Conservation (phyloP, 2,329 filamentous ascomycete genomes). For the Hypoxylon sp. region DNA sequence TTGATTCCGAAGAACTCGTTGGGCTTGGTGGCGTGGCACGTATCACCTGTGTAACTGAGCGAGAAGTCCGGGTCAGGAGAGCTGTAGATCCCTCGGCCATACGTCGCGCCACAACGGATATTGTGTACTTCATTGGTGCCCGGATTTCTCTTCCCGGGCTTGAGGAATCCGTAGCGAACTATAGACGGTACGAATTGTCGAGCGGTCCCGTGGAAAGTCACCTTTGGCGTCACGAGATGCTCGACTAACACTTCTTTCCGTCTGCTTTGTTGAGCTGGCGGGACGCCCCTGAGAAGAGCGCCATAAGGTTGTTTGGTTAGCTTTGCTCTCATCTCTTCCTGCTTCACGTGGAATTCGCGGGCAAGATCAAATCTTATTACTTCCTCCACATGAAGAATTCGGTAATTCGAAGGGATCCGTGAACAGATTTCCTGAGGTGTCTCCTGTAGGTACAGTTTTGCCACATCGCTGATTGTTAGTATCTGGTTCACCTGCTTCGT, state of each 20-base stretch:
- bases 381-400: constrained; percentile 58
- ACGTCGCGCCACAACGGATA: constrained; percentile 56
- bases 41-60: constrained; percentile 53
- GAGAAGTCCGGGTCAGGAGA: constrained; percentile 58
- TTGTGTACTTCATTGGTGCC: constrained; percentile 46
- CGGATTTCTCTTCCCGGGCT: constrained; percentile 53
- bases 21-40: constrained; percentile 49
- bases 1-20: constrained; percentile 56
- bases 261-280: constrained; percentile 26
- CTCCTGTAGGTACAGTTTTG: constrained; percentile 51
- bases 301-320: constrained; percentile 39
- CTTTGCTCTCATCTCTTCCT: constrained; percentile 45
- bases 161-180: constrained; percentile 59
- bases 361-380: constrained; percentile 54
- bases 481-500: constrained; percentile 23
- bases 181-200: constrained; percentile 57
- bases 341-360: constrained; percentile 49
- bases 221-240: constrained; percentile 53
- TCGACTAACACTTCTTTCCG: constrained; percentile 54
- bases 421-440: constrained; percentile 53
- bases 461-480: constrained; percentile 45
- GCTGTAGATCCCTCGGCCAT: constrained; percentile 60
- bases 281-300: constrained; percentile 29
- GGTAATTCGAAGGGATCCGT: constrained; percentile 50
- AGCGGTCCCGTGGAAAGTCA: constrained; percentile 59